These are phyloP conservation scores for Papiliotrema nemorosa DNA, from an alignment of 1,284 basidiomycete species.

Conservation along the genomic window DNA sequence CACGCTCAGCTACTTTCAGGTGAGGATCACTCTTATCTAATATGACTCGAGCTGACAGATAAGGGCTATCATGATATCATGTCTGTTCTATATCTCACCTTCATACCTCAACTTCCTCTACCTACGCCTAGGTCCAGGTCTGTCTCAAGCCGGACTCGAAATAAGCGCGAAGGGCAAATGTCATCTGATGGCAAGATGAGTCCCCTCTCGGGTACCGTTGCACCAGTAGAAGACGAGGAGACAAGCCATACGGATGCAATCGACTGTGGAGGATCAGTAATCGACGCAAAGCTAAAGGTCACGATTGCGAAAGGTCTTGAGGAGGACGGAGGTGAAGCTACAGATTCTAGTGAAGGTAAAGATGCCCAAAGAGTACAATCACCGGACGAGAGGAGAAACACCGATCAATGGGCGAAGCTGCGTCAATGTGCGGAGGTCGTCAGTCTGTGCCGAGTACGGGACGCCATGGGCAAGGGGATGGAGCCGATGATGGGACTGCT, in stretches of 20 bases:
- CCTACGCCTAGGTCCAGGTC: slow-evolving; percentile 7
- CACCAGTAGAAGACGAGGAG: no score
- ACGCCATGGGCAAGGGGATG: slow-evolving; percentile 80
- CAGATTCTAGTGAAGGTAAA: not conserved
- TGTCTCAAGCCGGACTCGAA: not conserved
- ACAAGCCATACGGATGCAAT: no score
- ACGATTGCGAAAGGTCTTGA: not conserved
- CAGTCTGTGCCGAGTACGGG: slow-evolving; percentile 75
- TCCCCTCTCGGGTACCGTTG: no score
- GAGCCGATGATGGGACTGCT: slow-evolving; percentile 81
- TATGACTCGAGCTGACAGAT: not conserved
- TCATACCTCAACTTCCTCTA: slow-evolving; percentile 44
- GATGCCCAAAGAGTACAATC: not conserved
- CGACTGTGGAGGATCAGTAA: no score
- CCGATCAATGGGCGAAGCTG: slow-evolving; percentile 58
- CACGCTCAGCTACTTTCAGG: slow-evolving; percentile 79
- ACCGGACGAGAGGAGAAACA: slow-evolving; percentile 1
- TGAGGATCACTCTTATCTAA: slow-evolving; percentile 29
- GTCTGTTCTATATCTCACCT: slow-evolving; percentile 76
- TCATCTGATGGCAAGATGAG: not conserved
- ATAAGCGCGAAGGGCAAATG: not conserved
- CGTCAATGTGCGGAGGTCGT: slow-evolving; percentile 57
- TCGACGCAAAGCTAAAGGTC: no score
- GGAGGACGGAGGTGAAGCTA: not conserved
- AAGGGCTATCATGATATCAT: slow-evolving; percentile 92